Percentiles rank a stretch among this genome's conserved stretches.
phyloP scores from a whole-genome alignment of 75 land plant genomes.

The Chamaecyparis obtusa region DNA sequence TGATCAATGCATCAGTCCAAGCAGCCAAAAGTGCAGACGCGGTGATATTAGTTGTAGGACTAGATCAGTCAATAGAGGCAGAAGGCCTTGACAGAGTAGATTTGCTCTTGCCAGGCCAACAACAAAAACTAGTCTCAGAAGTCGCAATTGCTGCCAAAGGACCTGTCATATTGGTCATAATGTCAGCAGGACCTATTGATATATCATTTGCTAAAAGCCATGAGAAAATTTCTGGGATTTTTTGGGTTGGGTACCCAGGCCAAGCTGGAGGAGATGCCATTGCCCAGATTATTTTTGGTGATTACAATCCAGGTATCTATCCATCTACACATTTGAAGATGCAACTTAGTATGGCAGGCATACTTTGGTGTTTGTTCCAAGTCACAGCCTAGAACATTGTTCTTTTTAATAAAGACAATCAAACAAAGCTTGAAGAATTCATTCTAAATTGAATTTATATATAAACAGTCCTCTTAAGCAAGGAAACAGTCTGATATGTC shows the following conservation, averaged over 20 bases:
- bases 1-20: constrained; percentile 38
- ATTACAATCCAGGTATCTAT: constrained; percentile 73
- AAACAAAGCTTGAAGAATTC: background rate
- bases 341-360: background rate
- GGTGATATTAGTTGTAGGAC: constrained; percentile 67
- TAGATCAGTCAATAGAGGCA: constrained; percentile 70
- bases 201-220: constrained; percentile 61
- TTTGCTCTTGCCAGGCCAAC: constrained; percentile 80
- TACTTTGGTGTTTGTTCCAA: background rate
- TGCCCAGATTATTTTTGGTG: constrained; percentile 74
- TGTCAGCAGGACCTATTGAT: constrained; percentile 94
- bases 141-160: constrained; percentile 31
- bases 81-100: constrained; percentile 67
- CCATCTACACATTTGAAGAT: background rate
- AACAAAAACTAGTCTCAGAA: constrained; percentile 28
- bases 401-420: background rate
- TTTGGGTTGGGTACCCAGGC: constrained; percentile 98
- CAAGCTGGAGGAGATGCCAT: constrained; percentile 91
- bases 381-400: background rate
- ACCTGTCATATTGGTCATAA: constrained; percentile 44
- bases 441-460: background rate
- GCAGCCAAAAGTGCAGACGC: constrained; percentile 82
- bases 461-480: background rate
- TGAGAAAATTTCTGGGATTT: constrained; percentile 49
- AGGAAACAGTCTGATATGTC: background rate